These are phyloP conservation scores for Aspergillus eucalypticola DNA, from an alignment of 2,329 filamentous ascomycete genomes.

Conservation along the genomic window DNA sequence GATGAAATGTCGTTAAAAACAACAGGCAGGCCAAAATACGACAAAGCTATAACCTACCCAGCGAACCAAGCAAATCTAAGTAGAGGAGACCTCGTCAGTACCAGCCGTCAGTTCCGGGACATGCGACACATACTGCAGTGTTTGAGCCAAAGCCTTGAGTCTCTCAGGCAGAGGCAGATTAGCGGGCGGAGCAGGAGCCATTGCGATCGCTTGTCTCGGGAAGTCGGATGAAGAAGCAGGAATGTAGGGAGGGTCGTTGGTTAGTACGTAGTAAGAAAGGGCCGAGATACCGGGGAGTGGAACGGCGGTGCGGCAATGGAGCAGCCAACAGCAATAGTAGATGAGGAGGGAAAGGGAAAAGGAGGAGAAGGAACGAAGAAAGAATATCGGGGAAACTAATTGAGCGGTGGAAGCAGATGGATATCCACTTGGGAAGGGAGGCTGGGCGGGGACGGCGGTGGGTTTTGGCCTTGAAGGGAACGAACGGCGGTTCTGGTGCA, in stretches of 20 bases:
- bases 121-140: constrained; percentile 76
- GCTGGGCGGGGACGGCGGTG: constrained; percentile 22
- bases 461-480: constrained; percentile 6
- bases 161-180: constrained; percentile 71
- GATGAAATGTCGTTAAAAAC: background rate
- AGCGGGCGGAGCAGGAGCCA: constrained; percentile 74
- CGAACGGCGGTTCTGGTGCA: constrained; percentile 1
- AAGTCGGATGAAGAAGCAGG: background rate
- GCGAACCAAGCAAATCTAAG: constrained; percentile 69
- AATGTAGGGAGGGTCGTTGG: background rate
- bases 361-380: constrained; percentile 6
- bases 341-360: constrained; percentile 3
- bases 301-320: background rate
- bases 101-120: constrained; percentile 4
- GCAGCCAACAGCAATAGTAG: constrained; percentile 1
- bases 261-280: background rate
- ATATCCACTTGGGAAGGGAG: constrained; percentile 15
- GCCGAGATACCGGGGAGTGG: constrained; percentile 7
- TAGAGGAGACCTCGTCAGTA: constrained; percentile 36
- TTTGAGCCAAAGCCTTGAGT: constrained; percentile 76
- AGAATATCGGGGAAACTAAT: constrained; percentile 14
- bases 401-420: constrained; percentile 15
- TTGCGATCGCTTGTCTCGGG: constrained; percentile 35
- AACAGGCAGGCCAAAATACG: background rate
- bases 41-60: constrained; percentile 61